Percentiles rank a stretch among this genome's conserved stretches.
Conservation (phyloP, 495 filamentous ascomycete species). For the Talaromyces trachyspermus region DNA sequence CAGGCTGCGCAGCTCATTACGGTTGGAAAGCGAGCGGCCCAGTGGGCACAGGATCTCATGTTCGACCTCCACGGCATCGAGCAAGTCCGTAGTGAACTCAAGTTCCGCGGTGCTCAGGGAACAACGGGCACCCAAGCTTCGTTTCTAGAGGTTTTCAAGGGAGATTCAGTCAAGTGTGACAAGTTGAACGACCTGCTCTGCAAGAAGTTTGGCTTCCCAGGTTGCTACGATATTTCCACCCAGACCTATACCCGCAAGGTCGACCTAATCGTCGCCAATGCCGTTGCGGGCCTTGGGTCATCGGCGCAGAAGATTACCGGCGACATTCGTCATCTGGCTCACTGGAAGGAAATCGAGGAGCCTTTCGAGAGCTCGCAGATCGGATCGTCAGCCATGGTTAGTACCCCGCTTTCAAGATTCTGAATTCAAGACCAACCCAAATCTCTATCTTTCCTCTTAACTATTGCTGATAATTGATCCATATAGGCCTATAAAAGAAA, state of each 20-base stretch:
- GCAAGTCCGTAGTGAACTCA: conserved; percentile 61
- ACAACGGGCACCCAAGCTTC: conserved; percentile 74
- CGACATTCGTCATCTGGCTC: conserved; percentile 75
- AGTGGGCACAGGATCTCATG: conserved; percentile 85
- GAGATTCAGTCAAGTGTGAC: conserved; percentile 58
- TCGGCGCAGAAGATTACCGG: conserved; percentile 67
- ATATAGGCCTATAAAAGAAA: conserved; percentile 72
- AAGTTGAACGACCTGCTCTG: conserved; percentile 55
- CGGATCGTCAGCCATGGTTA: conserved; percentile 46
- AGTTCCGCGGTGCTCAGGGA: conserved; percentile 79
- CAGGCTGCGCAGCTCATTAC: conserved; percentile 77
- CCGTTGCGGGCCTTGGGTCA: conserved; percentile 72
- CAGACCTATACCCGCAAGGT: conserved; percentile 86
- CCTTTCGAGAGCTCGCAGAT: conserved; percentile 70
- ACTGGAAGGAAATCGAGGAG: conserved; percentile 81
- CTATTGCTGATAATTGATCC: not conserved
- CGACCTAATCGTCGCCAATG: conserved; percentile 73
- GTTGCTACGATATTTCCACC: conserved; percentile 63
- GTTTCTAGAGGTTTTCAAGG: conserved; percentile 76
- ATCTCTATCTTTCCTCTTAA: too few species aligned
- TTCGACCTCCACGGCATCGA: conserved; percentile 83
- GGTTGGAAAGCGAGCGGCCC: conserved; percentile 69
- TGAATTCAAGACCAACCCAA: too few species aligned
- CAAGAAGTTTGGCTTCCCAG: conserved; percentile 74
- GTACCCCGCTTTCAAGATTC: conserved; percentile 8